phyloP scores from a whole-genome alignment of 305 asterid species.

The Fraxinus floribunda region DNA sequence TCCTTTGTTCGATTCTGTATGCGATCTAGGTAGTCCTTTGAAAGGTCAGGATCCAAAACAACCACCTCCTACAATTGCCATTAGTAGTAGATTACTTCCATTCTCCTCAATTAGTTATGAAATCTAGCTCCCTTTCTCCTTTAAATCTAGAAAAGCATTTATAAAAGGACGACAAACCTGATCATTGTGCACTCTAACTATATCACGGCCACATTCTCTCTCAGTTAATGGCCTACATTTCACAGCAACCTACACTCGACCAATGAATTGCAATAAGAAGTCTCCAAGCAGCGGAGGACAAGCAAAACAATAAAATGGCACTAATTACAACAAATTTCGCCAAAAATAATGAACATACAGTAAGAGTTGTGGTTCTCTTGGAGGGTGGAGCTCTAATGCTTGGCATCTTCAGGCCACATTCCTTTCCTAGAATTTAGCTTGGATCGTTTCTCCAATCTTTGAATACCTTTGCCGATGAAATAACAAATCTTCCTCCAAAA shows the following conservation, averaged over 20 bases:
- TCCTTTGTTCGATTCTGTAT: slow-evolving; percentile 84
- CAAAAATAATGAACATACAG: slow-evolving; percentile 41
- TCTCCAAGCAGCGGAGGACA: slow-evolving; percentile 4
- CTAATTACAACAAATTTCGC: background rate
- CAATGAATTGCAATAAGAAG: slow-evolving; percentile 4
- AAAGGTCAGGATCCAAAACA: slow-evolving; percentile 91
- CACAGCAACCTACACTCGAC: slow-evolving; percentile 66
- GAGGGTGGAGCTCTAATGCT: slow-evolving; percentile 78
- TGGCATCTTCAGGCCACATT: slow-evolving; percentile 64
- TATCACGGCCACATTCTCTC: slow-evolving; percentile 70
- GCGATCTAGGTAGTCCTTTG: slow-evolving; percentile 82
- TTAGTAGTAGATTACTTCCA: slow-evolving; percentile 19
- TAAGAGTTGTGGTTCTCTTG: slow-evolving; percentile 73
- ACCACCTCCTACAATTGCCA: slow-evolving; percentile 69
- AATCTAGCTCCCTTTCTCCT: slow-evolving; percentile 9
- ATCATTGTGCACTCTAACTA: slow-evolving; percentile 70
- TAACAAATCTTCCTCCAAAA: background rate
- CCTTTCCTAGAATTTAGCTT: slow-evolving; percentile 31
- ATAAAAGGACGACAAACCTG: slow-evolving; percentile 43
- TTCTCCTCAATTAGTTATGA: slow-evolving; percentile 12
- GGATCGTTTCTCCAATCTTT: slow-evolving; percentile 22
- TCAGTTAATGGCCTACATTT: slow-evolving; percentile 87
- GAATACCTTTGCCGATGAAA: slow-evolving; percentile 14
- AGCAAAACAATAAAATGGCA: background rate
- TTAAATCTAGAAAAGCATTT: background rate